Conservation (phyloP, 176 grass and related monocot species). For the Ensete glaucum region DNA sequence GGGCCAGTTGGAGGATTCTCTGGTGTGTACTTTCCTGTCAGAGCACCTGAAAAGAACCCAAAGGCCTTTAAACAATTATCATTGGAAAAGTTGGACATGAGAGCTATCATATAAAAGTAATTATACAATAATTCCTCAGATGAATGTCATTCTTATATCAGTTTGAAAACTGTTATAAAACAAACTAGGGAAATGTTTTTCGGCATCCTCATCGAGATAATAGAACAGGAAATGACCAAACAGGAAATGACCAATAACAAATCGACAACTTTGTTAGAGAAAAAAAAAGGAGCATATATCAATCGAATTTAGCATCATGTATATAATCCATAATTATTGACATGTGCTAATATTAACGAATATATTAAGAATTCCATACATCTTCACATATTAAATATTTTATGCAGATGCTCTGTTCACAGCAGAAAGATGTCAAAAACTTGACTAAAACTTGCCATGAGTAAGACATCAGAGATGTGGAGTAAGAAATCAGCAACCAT, state of each 20-base stretch:
- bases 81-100: neutral
- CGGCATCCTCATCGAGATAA: no score
- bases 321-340: no score
- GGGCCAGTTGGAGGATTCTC: constrained; percentile 62
- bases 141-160: neutral
- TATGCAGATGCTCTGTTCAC: neutral
- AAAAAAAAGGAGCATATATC: no score
- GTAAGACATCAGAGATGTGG: neutral
- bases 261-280: no score
- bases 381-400: no score
- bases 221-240: no score
- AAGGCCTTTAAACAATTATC: neutral
- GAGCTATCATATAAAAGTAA: neutral
- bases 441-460: neutral
- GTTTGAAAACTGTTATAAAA: neutral
- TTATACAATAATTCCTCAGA: neutral
- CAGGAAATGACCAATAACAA: no score
- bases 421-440: neutral
- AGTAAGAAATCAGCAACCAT: neutral
- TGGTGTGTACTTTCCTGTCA: constrained; percentile 67
- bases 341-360: no score
- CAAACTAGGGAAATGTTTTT: no score
- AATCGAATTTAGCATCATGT: no score
- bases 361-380: no score
- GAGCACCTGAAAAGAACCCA: constrained; percentile 31